Percentiles rank a stretch among this genome's conserved stretches.
These are phyloP conservation scores for Zymoseptoria passerinii DNA, from an alignment of 2,329 filamentous ascomycete genomes.

Conservation along the genomic window DNA sequence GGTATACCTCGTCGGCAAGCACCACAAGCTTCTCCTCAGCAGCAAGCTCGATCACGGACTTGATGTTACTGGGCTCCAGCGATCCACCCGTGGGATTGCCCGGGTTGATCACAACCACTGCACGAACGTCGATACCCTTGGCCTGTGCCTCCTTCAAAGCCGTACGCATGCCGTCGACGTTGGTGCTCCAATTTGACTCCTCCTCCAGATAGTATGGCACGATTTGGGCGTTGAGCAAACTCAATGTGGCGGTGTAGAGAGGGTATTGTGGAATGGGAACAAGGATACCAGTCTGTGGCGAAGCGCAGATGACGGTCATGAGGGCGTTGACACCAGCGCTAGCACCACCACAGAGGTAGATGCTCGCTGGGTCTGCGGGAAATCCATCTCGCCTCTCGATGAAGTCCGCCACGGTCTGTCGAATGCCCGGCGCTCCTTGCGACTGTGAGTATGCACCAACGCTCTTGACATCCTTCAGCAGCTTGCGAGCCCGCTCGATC, in stretches of 20 bases:
- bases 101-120: slow-evolving; percentile 95
- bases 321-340: slow-evolving; percentile 93
- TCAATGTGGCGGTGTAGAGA: slow-evolving; percentile 87
- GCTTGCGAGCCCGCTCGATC: slow-evolving; percentile 68
- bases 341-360: slow-evolving; percentile 87
- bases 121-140: slow-evolving; percentile 77
- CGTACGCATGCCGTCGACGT: slow-evolving; percentile 65
- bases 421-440: slow-evolving; percentile 76
- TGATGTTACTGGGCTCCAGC: slow-evolving; percentile 69
- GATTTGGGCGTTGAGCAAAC: slow-evolving; percentile 73
- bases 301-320: slow-evolving; percentile 77
- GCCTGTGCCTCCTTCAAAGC: slow-evolving; percentile 66
- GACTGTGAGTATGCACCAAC: slow-evolving; percentile 96
- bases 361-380: slow-evolving; percentile 66
- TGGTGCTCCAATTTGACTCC: slow-evolving; percentile 75
- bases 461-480: slow-evolving; percentile 76
- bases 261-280: slow-evolving; percentile 97
- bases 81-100: slow-evolving; percentile 94
- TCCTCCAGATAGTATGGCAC: slow-evolving; percentile 96
- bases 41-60: slow-evolving; percentile 77
- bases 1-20: slow-evolving; percentile 96
- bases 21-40: slow-evolving; percentile 77
- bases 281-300: slow-evolving; percentile 69
- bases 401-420: slow-evolving; percentile 84
- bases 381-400: slow-evolving; percentile 85